Evolutionary conservation across 1,284 basidiomycete genomes (phyloP).

Genomic region (Ceratobasidium sp.): DNA sequence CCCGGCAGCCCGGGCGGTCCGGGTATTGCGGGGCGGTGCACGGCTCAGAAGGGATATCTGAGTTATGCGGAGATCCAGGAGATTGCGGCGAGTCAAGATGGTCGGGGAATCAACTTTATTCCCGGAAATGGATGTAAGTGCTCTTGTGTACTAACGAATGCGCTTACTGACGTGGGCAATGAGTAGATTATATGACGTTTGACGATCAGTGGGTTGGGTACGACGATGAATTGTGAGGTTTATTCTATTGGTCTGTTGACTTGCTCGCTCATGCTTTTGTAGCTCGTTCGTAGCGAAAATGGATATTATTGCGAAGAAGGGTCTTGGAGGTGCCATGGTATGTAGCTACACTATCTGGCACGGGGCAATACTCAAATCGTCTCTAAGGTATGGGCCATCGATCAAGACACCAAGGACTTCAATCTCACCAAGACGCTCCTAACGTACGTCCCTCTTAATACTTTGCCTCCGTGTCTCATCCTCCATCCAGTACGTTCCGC

Average conservation of each 20-base stretch:
- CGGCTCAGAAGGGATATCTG: slow-evolving; percentile 20
- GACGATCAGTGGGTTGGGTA: slow-evolving; percentile 36
- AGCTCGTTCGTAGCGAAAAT: slow-evolving; percentile 12
- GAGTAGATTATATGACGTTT: neutral
- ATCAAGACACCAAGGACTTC: too few species aligned
- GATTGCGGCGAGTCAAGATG: neutral
- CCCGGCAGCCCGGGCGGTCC: slow-evolving; percentile 19
- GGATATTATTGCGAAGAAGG: slow-evolving; percentile 7
- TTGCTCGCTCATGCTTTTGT: neutral
- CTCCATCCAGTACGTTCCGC: neutral
- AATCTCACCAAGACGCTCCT: too few species aligned
- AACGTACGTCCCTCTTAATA: neutral
- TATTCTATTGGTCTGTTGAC: too few species aligned
- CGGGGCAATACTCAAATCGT: too few species aligned
- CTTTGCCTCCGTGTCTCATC: neutral
- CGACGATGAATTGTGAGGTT: slow-evolving; percentile 8
- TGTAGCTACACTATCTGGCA: too few species aligned
- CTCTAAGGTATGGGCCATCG: too few species aligned
- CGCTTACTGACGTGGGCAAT: too few species aligned
- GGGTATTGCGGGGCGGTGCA: slow-evolving; percentile 29
- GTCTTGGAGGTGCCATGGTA: too few species aligned
- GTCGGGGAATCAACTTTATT: slow-evolving; percentile 1
- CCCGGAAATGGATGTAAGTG: slow-evolving; percentile 21
- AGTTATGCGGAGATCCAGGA: slow-evolving; percentile 28
- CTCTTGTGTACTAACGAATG: neutral